Percentiles rank a stretch among this genome's conserved stretches.
Evolutionary conservation across 306 rosid genomes (phyloP).

Genomic region (Alnus rubra): DNA sequence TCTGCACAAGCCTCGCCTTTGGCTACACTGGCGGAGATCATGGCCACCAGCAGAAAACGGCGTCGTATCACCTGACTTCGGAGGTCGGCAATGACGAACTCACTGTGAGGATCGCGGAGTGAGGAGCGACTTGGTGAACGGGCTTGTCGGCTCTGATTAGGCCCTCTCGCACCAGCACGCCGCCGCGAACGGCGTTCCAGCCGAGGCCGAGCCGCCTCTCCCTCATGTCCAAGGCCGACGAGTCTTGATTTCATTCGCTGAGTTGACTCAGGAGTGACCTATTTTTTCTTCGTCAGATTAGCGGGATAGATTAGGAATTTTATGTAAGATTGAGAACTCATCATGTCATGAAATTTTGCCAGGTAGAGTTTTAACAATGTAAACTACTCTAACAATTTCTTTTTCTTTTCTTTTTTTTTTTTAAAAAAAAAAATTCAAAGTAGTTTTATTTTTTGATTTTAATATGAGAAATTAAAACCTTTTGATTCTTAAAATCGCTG

Average conservation of each 20-base stretch:
- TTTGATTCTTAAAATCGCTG: too few relatives aligned
- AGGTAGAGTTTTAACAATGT: not conserved
- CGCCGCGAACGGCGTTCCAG: slow-evolving; percentile 61
- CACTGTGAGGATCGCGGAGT: slow-evolving; percentile 58
- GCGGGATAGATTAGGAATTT: not conserved
- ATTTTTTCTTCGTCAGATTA: not conserved
- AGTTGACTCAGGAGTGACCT: not conserved
- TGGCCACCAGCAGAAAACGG: slow-evolving; percentile 20
- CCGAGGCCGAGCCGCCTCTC: slow-evolving; percentile 61
- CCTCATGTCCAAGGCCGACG: slow-evolving; percentile 40
- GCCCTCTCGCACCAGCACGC: slow-evolving; percentile 57
- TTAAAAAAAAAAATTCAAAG: too few relatives aligned
- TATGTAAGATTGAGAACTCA: not conserved
- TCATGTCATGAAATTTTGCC: not conserved
- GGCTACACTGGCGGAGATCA: not conserved
- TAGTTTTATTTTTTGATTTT: too few relatives aligned
- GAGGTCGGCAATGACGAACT: slow-evolving; percentile 73
- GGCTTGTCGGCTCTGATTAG: slow-evolving; percentile 45
- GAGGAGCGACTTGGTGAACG: slow-evolving; percentile 57
- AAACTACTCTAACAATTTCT: not conserved
- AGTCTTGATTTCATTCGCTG: slow-evolving; percentile 1
- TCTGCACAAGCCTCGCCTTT: slow-evolving; percentile 39
- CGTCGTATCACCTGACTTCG: slow-evolving; percentile 40
- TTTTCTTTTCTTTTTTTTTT: too few relatives aligned
- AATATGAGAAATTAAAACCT: too few relatives aligned